These are phyloP conservation scores for Alternaria ventricosa DNA, from an alignment of 2,329 filamentous ascomycete species.

Conservation along the genomic window DNA sequence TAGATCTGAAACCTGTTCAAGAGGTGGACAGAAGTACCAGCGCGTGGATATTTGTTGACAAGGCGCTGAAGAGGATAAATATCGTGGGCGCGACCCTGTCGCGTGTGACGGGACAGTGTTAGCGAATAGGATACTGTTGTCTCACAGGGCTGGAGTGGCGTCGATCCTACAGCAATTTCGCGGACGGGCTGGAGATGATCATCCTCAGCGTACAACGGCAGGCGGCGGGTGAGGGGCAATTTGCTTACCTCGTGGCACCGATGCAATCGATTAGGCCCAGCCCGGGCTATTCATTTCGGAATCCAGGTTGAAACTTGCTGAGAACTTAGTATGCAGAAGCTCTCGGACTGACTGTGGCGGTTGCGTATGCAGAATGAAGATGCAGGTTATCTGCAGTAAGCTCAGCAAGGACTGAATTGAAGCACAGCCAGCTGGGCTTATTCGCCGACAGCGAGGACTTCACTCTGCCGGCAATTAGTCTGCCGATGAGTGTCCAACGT, in stretches of 20 bases:
- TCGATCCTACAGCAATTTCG: conserved; percentile 32
- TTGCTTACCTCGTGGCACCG: conserved; percentile 2
- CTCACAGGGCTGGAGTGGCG: conserved; percentile 23
- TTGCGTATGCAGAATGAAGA: neutral
- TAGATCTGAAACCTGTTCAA: neutral
- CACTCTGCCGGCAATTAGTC: neutral
- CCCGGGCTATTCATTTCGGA: neutral
- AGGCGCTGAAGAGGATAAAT: neutral
- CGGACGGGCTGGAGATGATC: conserved; percentile 23
- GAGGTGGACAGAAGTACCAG: neutral
- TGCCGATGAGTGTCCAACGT: neutral
- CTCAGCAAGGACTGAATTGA: neutral
- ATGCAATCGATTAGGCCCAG: conserved; percentile 1
- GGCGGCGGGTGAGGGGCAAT: conserved; percentile 4
- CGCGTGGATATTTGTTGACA: conserved; percentile 8
- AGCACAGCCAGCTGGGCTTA: neutral
- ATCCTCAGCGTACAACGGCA: conserved; percentile 13
- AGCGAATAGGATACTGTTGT: conserved; percentile 12
- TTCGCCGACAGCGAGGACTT: neutral
- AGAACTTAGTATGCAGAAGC: neutral
- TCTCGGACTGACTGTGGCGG: neutral
- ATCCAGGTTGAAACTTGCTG: neutral
- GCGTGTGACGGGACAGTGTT: conserved; percentile 8
- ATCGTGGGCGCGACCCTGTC: conserved; percentile 9
- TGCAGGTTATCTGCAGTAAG: neutral